Percentiles rank a stretch among this genome's conserved stretches.
phyloP scores from a whole-genome alignment of 306 rosid species.

The cucumber (Cucumis sativus) region Cucumber_9930_V3 NC_026659.2:20152501-20153000 shows the following conservation, averaged over 20 bases:
- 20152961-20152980: constrained; percentile 32
- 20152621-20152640: constrained; percentile 88
- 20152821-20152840: too few species aligned
- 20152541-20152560: not conserved
- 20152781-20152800: not conserved
- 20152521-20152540: not conserved
- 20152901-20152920: constrained; percentile 56
- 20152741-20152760: not conserved
- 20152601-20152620: constrained; percentile 64
- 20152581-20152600: constrained; percentile 34
- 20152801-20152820: not conserved
- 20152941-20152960: constrained; percentile 34
- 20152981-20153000: constrained; percentile 59
- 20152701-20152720: not conserved
- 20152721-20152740: not conserved
- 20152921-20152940: constrained; percentile 51
- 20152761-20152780: not conserved
- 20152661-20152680: not conserved
- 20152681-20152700: not conserved
- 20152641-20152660: constrained; percentile 39
- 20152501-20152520: not conserved
- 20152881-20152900: not conserved
- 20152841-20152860: not conserved
- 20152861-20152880: not conserved
- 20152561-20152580: constrained; percentile 39